phyloP scores from a whole-genome alignment of 345 rosid species.

The Crucihimalaya himalaica region DNA sequence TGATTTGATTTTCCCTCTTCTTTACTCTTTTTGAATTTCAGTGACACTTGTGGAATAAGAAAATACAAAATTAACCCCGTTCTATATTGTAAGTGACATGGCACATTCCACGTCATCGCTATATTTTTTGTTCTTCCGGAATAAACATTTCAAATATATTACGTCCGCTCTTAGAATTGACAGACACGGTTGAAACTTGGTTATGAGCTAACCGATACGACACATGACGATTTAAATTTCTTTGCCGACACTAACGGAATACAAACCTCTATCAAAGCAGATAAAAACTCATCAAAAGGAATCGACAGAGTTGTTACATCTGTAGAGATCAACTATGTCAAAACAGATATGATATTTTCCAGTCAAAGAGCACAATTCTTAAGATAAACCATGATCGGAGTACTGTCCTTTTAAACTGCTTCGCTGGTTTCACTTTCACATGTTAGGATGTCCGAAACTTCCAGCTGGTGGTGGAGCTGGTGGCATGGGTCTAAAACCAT shows the following conservation, averaged over 20 bases:
- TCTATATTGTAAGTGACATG: background rate
- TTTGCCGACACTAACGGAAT: background rate
- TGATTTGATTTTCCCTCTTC: constrained; percentile 49
- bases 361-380: background rate
- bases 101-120: background rate
- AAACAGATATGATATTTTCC: constrained; percentile 7
- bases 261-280: background rate
- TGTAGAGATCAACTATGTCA: constrained; percentile 13
- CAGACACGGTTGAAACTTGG: background rate
- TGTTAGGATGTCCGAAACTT: constrained; percentile 52
- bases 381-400: background rate
- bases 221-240: background rate
- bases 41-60: background rate
- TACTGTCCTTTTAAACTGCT: background rate
- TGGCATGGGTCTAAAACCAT: constrained; percentile 72
- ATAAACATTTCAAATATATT: background rate
- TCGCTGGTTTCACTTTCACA: constrained; percentile 31
- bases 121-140: no score
- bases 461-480: constrained; percentile 55
- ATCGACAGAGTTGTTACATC: background rate
- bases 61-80: constrained; percentile 17
- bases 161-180: background rate
- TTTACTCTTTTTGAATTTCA: constrained; percentile 45
- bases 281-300: background rate
- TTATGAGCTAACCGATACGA: background rate